Evolutionary conservation across 2,329 filamentous ascomycete genomes (phyloP).

Genomic region (Canariomyces notabilis): DNA sequence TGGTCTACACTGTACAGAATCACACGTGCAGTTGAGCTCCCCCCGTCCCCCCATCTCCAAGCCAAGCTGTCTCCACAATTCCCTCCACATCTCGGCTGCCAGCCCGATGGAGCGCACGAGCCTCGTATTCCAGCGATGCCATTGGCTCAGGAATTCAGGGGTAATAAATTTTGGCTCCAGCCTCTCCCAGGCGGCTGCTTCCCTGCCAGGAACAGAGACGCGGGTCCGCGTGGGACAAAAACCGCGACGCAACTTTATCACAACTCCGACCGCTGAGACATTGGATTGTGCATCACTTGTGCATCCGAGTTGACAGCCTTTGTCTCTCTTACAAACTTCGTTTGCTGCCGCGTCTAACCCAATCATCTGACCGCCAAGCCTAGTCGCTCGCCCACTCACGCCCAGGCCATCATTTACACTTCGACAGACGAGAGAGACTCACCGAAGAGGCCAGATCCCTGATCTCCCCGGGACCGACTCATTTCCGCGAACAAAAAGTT

Average conservation of each 20-base stretch:
- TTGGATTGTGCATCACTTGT: too few species aligned
- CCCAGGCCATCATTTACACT: too few species aligned
- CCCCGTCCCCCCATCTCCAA: too few species aligned
- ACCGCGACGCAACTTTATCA: conserved; percentile 3
- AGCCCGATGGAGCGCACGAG: conserved; percentile 1
- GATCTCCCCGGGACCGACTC: conserved; percentile 3
- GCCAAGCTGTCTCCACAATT: too few species aligned
- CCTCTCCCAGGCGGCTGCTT: conserved; percentile 5
- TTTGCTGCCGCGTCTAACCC: not conserved
- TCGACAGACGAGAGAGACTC: too few species aligned
- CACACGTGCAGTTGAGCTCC: too few species aligned
- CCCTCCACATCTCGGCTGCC: not conserved
- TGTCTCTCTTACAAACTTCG: not conserved
- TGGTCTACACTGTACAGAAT: too few species aligned
- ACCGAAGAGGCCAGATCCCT: not conserved
- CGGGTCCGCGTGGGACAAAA: conserved; percentile 13
- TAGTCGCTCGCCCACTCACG: not conserved
- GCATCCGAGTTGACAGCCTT: not conserved
- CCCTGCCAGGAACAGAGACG: conserved; percentile 12
- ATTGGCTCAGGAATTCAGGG: conserved; percentile 20
- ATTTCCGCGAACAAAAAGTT: conserved; percentile 1
- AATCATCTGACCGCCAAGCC: too few species aligned
- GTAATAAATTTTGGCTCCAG: conserved; percentile 16
- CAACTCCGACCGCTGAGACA: too few species aligned
- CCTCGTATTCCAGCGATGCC: not conserved